Base-by-base conservation (phyloP, 805 yeast species). In the Tetrapisispora nanseiensis region DNA sequence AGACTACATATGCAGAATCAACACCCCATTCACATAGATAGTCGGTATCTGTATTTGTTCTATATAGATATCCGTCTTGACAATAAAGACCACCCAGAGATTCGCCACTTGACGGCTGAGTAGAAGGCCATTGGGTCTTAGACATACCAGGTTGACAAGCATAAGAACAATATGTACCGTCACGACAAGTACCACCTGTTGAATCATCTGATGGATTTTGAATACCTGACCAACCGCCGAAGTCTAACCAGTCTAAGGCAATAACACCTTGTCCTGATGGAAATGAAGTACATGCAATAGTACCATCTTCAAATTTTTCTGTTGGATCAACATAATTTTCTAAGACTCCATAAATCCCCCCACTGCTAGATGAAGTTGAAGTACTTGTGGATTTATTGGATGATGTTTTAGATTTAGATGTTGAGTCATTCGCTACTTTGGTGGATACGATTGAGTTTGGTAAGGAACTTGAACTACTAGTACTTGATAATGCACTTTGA, bases 71-170 rank as follows among this genome's bases (percentile, higher is more conserved):
- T 52, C 97, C 97, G 62, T 68, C 67, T 65, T 81, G 74, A 76
- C 97, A 90, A 55, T 67, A 63, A 57, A 92, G 75, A 62, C 97
- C 97, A 68, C 97, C 98, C 51, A 90, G 78, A 33, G 96, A 83
- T 45, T 81, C 82, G 70, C 97, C 97, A 63, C 70, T 75, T 42
- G 82, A 51, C 43, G 97, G 97, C 72, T 90, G 98, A 43, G 61
- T 51, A 36, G 80, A 67, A 49, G 97, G 97, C 95, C 95, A 92
- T 72, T 90, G 97, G 43, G 97, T 86, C 78, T 90, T 90, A 59
- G 96, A 86, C 95, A 86, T 86, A 75, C 97, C 98, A 32, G 96
- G 79, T 71, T 87, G 95, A 15, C 32, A 29, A n/a, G 32, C 32
- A n/a, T 29, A 29, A 13, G 32, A 29, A 15, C 32, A 29, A 79